These are phyloP conservation scores for Liriodendron chinense DNA, from an alignment of 164 flowering plant species.

Conservation along the genomic window DNA sequence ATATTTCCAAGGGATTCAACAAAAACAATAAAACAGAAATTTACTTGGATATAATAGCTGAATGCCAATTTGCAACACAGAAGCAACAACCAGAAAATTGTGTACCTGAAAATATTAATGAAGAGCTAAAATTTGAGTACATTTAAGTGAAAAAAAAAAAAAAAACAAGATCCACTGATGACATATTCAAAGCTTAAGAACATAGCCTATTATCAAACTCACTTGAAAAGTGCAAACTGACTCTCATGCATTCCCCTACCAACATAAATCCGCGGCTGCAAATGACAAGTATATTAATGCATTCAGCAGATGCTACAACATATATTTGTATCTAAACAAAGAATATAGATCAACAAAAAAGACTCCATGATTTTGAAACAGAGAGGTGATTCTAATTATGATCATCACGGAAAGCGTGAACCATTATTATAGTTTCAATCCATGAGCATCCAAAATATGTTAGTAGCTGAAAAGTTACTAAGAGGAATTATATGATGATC, in stretches of 20 bases:
- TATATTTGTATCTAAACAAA: background rate
- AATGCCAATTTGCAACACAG: slow-evolving; percentile 66
- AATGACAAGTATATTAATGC: slow-evolving; percentile 4
- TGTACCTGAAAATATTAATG: slow-evolving; percentile 56
- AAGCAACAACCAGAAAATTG: slow-evolving; percentile 85
- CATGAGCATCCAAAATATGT: background rate
- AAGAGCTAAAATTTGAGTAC: background rate
- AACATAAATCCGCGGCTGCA: slow-evolving; percentile 92
- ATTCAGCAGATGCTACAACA: background rate
- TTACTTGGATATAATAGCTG: slow-evolving; percentile 79
- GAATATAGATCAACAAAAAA: background rate
- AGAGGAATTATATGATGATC: background rate
- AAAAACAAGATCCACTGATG: background rate
- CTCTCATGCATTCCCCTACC: slow-evolving; percentile 99
- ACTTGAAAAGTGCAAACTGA: slow-evolving; percentile 85
- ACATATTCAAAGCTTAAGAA: background rate
- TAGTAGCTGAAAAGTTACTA: background rate
- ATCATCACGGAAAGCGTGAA: background rate
- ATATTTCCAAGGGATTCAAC: background rate
- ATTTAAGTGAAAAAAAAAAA: background rate
- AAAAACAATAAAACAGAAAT: background rate
- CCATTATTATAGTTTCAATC: background rate
- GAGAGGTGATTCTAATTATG: background rate
- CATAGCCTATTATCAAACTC: slow-evolving; percentile 31
- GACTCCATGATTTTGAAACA: background rate